Conservation (phyloP, 176 grass and related monocot genomes). For the Miscanthus lutarioriparius region DNA sequence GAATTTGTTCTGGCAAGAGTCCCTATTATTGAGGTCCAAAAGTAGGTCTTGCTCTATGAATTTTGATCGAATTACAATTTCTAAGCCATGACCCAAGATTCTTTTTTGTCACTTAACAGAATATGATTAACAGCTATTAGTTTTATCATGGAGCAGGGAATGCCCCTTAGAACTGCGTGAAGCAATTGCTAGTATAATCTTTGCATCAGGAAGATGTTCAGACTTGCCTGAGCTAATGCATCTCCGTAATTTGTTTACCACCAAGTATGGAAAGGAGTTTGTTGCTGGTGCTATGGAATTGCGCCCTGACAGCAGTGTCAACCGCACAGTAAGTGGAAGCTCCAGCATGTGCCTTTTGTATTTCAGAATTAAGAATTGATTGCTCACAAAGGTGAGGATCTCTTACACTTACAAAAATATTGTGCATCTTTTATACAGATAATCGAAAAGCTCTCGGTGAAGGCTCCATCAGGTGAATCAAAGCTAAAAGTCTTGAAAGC, state of each 20-base stretch:
- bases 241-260: conserved; percentile 80
- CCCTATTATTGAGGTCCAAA: conserved; percentile 88
- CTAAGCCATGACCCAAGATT: background rate
- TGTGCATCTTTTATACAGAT: conserved; percentile 50
- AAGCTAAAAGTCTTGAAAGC: conserved; percentile 85
- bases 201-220: conserved; percentile 96
- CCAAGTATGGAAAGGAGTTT: conserved; percentile 98
- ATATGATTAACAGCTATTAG: conserved; percentile 16
- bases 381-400: conserved; percentile 13
- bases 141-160: conserved; percentile 63
- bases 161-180: conserved; percentile 90
- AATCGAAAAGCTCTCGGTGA: conserved; percentile 97
- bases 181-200: conserved; percentile 88
- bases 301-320: conserved; percentile 79
- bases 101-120: conserved; percentile 22
- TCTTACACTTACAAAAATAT: background rate
- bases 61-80: conserved; percentile 12
- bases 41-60: conserved; percentile 52
- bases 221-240: conserved; percentile 92
- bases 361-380: background rate
- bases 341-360: conserved; percentile 23
- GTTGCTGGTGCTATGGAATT: conserved; percentile 77
- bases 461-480: conserved; percentile 74
- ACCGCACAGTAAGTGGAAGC: conserved; percentile 78
- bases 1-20: conserved; percentile 94